Conservation (phyloP, 345 rosid species). For the Citrus unshiu region DNA sequence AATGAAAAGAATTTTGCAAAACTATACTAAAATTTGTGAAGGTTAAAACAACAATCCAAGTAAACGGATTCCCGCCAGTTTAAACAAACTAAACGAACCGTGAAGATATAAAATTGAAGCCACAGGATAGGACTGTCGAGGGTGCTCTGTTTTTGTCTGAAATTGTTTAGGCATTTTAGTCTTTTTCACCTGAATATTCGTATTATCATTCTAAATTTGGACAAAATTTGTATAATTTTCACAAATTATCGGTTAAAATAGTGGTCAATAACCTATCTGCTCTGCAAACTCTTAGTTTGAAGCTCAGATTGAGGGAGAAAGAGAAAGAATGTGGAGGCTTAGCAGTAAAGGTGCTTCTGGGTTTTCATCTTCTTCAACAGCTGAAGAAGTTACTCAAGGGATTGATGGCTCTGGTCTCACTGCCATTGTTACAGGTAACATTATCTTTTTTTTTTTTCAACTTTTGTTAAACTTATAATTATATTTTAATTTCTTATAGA, state of each 20-base stretch:
- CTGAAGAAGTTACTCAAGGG: conserved; percentile 77
- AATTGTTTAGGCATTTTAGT: background rate
- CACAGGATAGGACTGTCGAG: no score
- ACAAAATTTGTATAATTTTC: background rate
- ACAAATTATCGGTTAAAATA: background rate
- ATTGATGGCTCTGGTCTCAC: conserved; percentile 72
- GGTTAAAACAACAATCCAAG: no score
- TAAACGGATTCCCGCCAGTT: no score
- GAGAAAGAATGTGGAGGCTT: conserved; percentile 45
- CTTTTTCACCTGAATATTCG: background rate
- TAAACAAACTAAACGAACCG: no score
- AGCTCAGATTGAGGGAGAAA: background rate
- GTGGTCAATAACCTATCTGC: background rate
- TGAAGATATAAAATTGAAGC: no score
- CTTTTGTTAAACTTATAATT: no score
- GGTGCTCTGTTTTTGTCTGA: background rate
- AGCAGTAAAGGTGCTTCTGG: conserved; percentile 65
- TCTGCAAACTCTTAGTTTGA: background rate
- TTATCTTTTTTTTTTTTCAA: background rate
- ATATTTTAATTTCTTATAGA: no score
- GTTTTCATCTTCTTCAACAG: conserved; percentile 69
- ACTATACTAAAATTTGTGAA: no score
- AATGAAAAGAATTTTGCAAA: no score
- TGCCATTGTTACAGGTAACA: conserved; percentile 68
- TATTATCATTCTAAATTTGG: background rate